A percentile compares a stretch with the other conserved stretches of the same genome.
Evolutionary conservation across 345 rosid genomes (phyloP).

Genomic region (Balakata baccata): DNA sequence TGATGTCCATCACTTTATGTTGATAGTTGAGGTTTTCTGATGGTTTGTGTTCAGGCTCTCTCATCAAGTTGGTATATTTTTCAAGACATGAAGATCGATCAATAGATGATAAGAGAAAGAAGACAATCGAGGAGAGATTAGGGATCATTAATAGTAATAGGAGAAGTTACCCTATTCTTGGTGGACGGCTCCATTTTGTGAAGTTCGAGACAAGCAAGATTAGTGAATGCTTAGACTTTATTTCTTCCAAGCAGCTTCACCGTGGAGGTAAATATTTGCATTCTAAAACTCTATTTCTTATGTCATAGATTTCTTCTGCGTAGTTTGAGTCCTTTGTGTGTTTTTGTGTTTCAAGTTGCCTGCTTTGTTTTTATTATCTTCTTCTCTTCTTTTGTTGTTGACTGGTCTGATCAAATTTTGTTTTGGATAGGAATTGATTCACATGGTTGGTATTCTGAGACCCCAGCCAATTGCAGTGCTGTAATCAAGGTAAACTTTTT

Average conservation of each 20-base stretch:
- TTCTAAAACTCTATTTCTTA: not conserved
- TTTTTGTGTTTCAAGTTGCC: conserved; percentile 9
- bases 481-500: conserved; percentile 52
- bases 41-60: conserved; percentile 64
- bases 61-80: conserved; percentile 90
- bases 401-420: conserved; percentile 2
- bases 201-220: conserved; percentile 92
- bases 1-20: not conserved
- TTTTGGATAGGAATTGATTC: conserved; percentile 47
- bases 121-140: conserved; percentile 65
- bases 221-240: conserved; percentile 88
- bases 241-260: conserved; percentile 93
- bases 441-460: conserved; percentile 42
- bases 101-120: conserved; percentile 63
- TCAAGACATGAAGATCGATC: conserved; percentile 84
- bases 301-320: not conserved
- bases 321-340: not conserved
- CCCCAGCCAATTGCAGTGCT: conserved; percentile 34
- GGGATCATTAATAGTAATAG: conserved; percentile 70
- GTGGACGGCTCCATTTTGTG: conserved; percentile 94
- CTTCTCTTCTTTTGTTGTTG: conserved; percentile 3
- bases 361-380: not conserved
- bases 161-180: conserved; percentile 93
- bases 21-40: not conserved
- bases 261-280: conserved; percentile 39